Evolutionary conservation across 768 basidiomycete genomes (phyloP).

Genomic region (Daedaleopsis sinensis): DNA sequence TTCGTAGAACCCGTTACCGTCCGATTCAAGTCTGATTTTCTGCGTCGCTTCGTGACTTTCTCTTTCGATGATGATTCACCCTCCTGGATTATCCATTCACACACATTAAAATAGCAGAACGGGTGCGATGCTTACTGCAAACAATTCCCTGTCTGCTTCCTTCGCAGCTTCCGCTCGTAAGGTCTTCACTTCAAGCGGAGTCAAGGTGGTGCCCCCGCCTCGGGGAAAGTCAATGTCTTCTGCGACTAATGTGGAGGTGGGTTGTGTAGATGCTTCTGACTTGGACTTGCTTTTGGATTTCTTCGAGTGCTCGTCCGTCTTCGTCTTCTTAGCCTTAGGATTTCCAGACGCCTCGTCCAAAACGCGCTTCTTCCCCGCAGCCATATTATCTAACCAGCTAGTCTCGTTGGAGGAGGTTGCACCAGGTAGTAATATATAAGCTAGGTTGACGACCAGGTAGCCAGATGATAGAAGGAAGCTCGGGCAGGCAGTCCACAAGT

Average conservation of each 20-base stretch:
- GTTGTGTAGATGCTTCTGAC: conserved; percentile 32
- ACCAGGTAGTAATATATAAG: not conserved
- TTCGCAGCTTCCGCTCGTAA: conserved; percentile 81
- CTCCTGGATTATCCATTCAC: no score
- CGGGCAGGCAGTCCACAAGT: not conserved
- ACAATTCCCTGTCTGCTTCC: conserved; percentile 83
- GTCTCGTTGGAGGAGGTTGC: not conserved
- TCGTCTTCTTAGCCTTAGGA: conserved; percentile 65
- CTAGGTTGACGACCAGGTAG: not conserved
- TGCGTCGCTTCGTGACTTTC: conserved; percentile 45
- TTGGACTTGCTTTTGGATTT: conserved; percentile 26
- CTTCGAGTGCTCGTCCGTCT: conserved; percentile 41
- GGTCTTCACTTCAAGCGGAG: conserved; percentile 86
- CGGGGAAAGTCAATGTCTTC: conserved; percentile 94
- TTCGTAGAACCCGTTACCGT: conserved; percentile 30
- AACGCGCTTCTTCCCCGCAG: conserved; percentile 62
- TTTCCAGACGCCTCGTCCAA: conserved; percentile 53
- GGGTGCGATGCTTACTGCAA: conserved; percentile 49
- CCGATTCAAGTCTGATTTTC: conserved; percentile 46
- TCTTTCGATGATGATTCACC: conserved; percentile 29
- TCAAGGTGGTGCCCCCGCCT: conserved; percentile 89
- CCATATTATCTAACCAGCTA: conserved; percentile 23
- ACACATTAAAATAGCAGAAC: not conserved
- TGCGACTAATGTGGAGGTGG: conserved; percentile 42
- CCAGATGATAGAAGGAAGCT: not conserved